Conservation (phyloP, 164 flowering plant species). For the Macadamia tetraphylla region DNA sequence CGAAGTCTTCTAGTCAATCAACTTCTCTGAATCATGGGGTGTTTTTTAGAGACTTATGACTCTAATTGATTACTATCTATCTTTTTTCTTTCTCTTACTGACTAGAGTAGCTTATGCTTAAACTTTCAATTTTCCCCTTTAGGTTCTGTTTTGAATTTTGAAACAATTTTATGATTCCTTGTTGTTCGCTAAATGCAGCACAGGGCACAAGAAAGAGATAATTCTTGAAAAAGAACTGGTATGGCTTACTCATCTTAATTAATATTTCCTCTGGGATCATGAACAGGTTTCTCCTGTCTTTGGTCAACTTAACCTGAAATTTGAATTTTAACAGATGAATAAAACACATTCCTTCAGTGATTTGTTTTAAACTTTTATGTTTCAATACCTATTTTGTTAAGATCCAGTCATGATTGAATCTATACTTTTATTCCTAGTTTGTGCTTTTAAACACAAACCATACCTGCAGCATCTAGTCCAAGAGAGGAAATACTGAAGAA, state of each 20-base stretch:
- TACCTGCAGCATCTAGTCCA: not conserved
- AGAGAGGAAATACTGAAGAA: not conserved
- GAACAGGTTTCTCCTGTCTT: not conserved
- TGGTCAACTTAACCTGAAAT: not conserved
- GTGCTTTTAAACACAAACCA: not conserved
- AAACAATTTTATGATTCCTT: not conserved
- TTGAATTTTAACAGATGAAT: not conserved
- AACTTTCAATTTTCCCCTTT: not conserved
- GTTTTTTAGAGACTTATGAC: not conserved
- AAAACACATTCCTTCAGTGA: too few species aligned
- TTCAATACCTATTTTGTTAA: too few species aligned
- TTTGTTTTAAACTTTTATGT: too few species aligned
- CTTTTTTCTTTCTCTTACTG: not conserved
- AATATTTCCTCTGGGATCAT: not conserved
- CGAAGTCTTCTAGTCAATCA: not conserved
- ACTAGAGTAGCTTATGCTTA: not conserved
- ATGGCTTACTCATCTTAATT: conserved; percentile 3
- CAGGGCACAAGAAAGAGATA: conserved; percentile 78
- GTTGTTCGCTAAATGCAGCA: conserved; percentile 53
- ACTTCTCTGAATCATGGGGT: not conserved
- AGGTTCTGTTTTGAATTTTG: not conserved
- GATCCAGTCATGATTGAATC: not conserved
- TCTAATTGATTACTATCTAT: not conserved
- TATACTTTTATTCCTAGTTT: not conserved
- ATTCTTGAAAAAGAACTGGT: conserved; percentile 68